Conservation (phyloP, 2,329 filamentous ascomycete genomes). For the Exophiala sideris region DNA sequence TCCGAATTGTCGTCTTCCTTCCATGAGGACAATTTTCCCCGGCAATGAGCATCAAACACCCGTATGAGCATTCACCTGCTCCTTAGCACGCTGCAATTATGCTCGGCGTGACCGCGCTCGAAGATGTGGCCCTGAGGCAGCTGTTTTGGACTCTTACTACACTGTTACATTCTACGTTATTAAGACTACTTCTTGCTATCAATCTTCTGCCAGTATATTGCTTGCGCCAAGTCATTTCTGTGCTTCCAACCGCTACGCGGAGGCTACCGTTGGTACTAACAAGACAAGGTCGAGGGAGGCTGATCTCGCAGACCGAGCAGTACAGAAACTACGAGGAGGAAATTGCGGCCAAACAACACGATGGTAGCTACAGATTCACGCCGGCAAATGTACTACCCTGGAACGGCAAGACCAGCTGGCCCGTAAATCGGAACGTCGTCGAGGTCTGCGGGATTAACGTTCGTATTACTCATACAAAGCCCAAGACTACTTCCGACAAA, state of each 20-base stretch:
- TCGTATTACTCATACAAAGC: not conserved
- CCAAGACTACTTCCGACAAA: not conserved
- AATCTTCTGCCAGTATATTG: not conserved
- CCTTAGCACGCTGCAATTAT: not conserved
- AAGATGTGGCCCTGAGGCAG: not conserved
- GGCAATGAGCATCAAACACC: too few species aligned
- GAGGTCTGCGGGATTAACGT: not conserved
- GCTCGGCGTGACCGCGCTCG: not conserved
- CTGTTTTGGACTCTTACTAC: not conserved
- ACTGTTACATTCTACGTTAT: not conserved
- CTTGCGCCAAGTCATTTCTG: not conserved
- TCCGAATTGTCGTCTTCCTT: not conserved
- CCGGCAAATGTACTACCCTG: not conserved
- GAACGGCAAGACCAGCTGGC: not conserved
- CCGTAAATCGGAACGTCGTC: not conserved
- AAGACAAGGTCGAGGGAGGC: not conserved
- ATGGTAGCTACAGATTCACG: not conserved
- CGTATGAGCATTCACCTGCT: too few species aligned
- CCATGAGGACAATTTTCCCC: too few species aligned
- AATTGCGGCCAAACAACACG: not conserved
- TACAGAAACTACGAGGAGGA: not conserved
- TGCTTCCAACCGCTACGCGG: not conserved
- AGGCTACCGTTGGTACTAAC: not conserved
- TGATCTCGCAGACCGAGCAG: not conserved
- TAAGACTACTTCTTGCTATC: not conserved